A percentile compares a stretch with the other conserved stretches of the same genome.
Evolutionary conservation across 805 yeast genomes (phyloP).

Genomic region (Zygosaccharomyces lentus): DNA sequence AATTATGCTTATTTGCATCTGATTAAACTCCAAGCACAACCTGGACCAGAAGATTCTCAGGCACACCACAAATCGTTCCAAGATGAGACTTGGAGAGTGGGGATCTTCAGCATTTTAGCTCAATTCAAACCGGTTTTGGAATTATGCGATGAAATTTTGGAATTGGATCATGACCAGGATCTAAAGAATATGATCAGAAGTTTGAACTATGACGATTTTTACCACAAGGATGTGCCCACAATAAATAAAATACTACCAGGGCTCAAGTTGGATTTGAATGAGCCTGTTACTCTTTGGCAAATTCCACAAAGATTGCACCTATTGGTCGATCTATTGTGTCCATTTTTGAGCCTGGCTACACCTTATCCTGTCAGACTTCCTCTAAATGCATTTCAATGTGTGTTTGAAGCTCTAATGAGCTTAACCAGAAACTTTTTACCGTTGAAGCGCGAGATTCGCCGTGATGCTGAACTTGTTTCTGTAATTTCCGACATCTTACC

Average conservation of each 20-base stretch:
- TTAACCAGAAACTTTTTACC: slow-evolving; percentile 53
- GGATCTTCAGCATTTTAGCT: slow-evolving; percentile 44
- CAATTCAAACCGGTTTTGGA: slow-evolving; percentile 53
- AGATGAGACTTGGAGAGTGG: slow-evolving; percentile 45
- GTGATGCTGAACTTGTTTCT: slow-evolving; percentile 47
- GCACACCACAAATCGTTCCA: slow-evolving; percentile 35
- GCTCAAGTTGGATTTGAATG: slow-evolving; percentile 55
- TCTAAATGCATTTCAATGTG: slow-evolving; percentile 49
- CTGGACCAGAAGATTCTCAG: slow-evolving; percentile 30
- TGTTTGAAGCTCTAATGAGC: slow-evolving; percentile 52
- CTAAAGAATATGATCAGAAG: slow-evolving; percentile 38
- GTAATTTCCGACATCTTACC: slow-evolving; percentile 43
- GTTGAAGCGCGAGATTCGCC: slow-evolving; percentile 51
- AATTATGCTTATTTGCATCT: slow-evolving; percentile 54
- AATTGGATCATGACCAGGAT: slow-evolving; percentile 53
- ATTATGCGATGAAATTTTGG: slow-evolving; percentile 58
- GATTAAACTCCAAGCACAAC: slow-evolving; percentile 50
- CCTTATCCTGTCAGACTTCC: slow-evolving; percentile 58
- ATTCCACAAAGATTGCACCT: slow-evolving; percentile 49
- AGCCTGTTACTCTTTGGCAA: slow-evolving; percentile 47
- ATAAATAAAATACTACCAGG: slow-evolving; percentile 40
- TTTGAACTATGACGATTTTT: slow-evolving; percentile 35
- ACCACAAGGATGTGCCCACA: slow-evolving; percentile 9
- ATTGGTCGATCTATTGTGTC: slow-evolving; percentile 43
- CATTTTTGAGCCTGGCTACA: slow-evolving; percentile 49